phyloP scores from a whole-genome alignment of 1,139 yeast genomes.

The Nakaseomyces delphensis region DNA sequence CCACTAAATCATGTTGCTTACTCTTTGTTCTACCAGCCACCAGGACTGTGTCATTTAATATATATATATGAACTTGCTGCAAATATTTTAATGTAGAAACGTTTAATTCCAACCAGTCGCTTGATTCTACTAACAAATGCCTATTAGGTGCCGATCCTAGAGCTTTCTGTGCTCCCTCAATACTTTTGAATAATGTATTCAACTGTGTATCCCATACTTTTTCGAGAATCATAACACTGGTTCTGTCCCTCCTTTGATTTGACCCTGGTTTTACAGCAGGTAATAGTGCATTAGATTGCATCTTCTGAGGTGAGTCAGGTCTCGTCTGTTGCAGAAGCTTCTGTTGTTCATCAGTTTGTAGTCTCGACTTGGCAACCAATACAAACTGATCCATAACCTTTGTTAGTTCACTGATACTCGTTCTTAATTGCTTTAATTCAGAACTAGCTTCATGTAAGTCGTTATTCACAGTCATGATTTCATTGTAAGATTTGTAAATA shows the following conservation, averaged over 20 bases:
- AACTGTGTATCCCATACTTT: slow-evolving; percentile 76
- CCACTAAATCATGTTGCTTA: slow-evolving; percentile 42
- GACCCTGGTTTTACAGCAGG: slow-evolving; percentile 20
- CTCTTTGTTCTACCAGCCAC: slow-evolving; percentile 58
- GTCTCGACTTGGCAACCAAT: slow-evolving; percentile 56
- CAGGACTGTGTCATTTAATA: slow-evolving; percentile 68
- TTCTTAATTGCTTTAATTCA: slow-evolving; percentile 55
- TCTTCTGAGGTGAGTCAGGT: not conserved
- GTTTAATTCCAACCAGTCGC: slow-evolving; percentile 81
- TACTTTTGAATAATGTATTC: slow-evolving; percentile 64
- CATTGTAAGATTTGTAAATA: slow-evolving; percentile 63
- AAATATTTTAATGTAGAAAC: slow-evolving; percentile 80
- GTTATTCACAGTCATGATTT: slow-evolving; percentile 58
- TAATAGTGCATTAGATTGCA: slow-evolving; percentile 11
- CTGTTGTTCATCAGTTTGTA: slow-evolving; percentile 37
- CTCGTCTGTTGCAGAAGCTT: slow-evolving; percentile 1
- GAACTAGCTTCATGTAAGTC: slow-evolving; percentile 56
- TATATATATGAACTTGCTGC: slow-evolving; percentile 65
- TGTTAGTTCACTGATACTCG: slow-evolving; percentile 51
- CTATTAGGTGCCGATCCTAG: slow-evolving; percentile 73
- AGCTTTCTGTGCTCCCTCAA: slow-evolving; percentile 83
- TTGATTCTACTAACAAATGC: slow-evolving; percentile 71
- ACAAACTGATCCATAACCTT: slow-evolving; percentile 58
- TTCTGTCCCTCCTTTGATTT: slow-evolving; percentile 42
- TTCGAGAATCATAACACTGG: slow-evolving; percentile 64